A percentile compares a stretch with the other conserved stretches of the same genome.
These are phyloP conservation scores for Eucalyptus fibrosa DNA, from an alignment of 345 rosid species.

Conservation along the genomic window DNA sequence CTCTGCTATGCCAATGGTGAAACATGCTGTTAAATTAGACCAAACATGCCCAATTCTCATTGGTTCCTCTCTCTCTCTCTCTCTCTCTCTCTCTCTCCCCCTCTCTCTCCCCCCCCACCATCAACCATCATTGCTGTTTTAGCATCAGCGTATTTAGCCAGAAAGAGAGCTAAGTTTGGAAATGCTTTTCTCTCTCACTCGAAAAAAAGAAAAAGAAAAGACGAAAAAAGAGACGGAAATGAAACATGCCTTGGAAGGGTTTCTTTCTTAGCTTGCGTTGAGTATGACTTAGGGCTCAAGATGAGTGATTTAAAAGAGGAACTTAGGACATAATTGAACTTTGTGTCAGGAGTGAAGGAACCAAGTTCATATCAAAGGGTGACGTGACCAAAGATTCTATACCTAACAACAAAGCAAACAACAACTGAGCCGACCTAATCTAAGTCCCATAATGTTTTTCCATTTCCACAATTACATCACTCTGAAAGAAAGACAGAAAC, in stretches of 20 bases:
- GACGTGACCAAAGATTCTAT: slow-evolving; percentile 73
- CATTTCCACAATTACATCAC: not conserved
- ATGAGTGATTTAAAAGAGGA: not conserved
- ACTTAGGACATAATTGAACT: not conserved
- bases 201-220: not conserved
- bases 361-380: slow-evolving; percentile 9
- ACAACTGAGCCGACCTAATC: not conserved
- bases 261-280: not conserved
- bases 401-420: not conserved
- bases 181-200: not conserved
- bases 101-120: not conserved
- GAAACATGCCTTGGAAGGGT: not conserved
- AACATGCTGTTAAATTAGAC: not conserved
- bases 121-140: not conserved
- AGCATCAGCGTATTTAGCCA: not conserved
- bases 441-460: not conserved
- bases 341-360: slow-evolving; percentile 23
- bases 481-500: not conserved
- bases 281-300: not conserved
- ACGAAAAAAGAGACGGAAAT: not conserved
- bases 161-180: not conserved
- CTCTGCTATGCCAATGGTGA: not conserved
- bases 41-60: not conserved
- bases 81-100: not conserved
- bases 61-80: not conserved